Evolutionary conservation across 805 yeast species (phyloP).

Genomic region (Nakazawaea molendinolei): DNA sequence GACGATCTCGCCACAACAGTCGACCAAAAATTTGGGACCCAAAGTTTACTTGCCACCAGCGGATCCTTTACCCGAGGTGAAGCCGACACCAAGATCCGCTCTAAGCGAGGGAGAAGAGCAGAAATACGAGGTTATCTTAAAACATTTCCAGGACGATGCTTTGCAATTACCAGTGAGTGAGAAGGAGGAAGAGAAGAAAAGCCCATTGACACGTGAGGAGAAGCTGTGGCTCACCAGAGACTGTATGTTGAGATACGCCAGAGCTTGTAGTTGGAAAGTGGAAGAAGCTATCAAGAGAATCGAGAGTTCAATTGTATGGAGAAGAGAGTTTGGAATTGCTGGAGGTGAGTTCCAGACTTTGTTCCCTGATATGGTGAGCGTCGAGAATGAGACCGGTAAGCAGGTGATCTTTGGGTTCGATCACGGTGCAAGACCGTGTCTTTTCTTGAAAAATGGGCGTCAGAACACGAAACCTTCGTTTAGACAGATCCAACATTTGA

Average conservation of each 20-base stretch:
- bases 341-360: slow-evolving; percentile 44
- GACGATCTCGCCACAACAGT: slow-evolving; percentile 1
- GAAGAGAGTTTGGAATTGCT: slow-evolving; percentile 66
- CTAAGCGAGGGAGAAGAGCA: slow-evolving; percentile 48
- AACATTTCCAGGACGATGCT: slow-evolving; percentile 51
- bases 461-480: slow-evolving; percentile 90
- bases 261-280: slow-evolving; percentile 90
- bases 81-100: slow-evolving; percentile 13
- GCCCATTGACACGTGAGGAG: slow-evolving; percentile 43
- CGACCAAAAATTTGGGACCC: slow-evolving; percentile 8
- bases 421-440: slow-evolving; percentile 83
- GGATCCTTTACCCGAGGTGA: slow-evolving; percentile 5
- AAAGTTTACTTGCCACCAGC: slow-evolving; percentile 8
- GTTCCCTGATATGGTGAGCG: slow-evolving; percentile 46
- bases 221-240: slow-evolving; percentile 92
- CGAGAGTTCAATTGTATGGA: slow-evolving; percentile 79
- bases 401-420: slow-evolving; percentile 89
- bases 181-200: slow-evolving; percentile 28
- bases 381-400: slow-evolving; percentile 87
- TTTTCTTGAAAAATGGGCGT: slow-evolving; percentile 88
- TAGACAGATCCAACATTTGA: slow-evolving; percentile 94
- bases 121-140: slow-evolving; percentile 57
- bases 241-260: slow-evolving; percentile 79
- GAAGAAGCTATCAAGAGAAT: slow-evolving; percentile 68
- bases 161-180: slow-evolving; percentile 46